Percentiles rank a stretch among this genome's conserved stretches.
These are phyloP conservation scores for Vigna mungo DNA, from an alignment of 306 rosid genomes.

Conservation along the genomic window DNA sequence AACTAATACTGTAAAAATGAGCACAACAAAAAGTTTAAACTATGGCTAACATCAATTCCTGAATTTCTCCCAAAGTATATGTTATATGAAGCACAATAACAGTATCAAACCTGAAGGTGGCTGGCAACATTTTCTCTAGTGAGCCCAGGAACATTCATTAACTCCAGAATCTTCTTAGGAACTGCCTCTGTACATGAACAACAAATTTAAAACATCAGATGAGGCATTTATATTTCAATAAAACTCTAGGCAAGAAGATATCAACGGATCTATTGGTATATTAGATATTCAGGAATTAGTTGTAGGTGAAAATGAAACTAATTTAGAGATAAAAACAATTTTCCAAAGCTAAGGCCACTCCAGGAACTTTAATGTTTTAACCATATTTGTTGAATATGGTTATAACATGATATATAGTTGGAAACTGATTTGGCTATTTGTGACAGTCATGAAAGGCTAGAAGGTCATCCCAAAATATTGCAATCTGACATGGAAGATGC, in stretches of 20 bases:
- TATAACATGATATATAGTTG: background rate
- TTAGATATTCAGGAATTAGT: constrained; percentile 5
- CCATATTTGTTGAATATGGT: background rate
- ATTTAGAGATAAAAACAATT: constrained; percentile 11
- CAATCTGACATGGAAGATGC: constrained; percentile 3
- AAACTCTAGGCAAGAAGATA: constrained; percentile 15
- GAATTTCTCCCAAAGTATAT: background rate
- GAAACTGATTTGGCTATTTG: constrained; percentile 6
- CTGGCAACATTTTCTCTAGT: constrained; percentile 99
- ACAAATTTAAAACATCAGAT: constrained; percentile 38
- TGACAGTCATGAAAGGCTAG: constrained; percentile 6
- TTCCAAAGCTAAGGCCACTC: constrained; percentile 10
- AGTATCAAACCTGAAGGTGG: constrained; percentile 83
- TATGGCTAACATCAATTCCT: constrained; percentile 6
- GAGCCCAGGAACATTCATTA: constrained; percentile 99
- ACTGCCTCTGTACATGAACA: constrained; percentile 79
- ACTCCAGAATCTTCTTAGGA: constrained; percentile 93
- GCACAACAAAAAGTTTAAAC: background rate
- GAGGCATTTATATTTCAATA: background rate
- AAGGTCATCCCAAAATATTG: constrained; percentile 7
- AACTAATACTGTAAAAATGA: background rate
- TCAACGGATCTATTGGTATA: background rate
- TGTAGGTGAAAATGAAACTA: background rate
- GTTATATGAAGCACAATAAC: background rate
- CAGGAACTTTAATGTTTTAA: constrained; percentile 15